Base-by-base conservation (phyloP, 192 early-diverging fungal species). In the Coemansia asiatica region DNA sequence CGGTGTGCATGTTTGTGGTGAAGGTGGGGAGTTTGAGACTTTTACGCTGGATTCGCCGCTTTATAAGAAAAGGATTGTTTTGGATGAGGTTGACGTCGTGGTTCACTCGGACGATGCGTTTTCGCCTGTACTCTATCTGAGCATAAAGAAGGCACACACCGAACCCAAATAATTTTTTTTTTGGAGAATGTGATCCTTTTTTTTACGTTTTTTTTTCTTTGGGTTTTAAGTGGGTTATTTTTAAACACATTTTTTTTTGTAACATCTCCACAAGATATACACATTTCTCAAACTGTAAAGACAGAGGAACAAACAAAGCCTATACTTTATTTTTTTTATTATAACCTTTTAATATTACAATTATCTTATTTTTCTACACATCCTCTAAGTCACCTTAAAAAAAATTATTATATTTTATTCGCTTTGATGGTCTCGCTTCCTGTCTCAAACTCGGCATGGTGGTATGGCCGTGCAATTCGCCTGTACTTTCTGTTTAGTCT, bases 11-110 rank as follows among this genome's bases (percentile, higher is more conserved):
- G 84, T 94, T 6, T 97, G 95, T 65, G 97, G 97, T 31, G 97
- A 99, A 79, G 97, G 97, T 59, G 97, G 97, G 26, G 97, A 99
- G 79, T 99, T 91, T 68, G 97, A 99, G 67, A 92, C 95, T 5
- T 85, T 97, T 56, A 94, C 93, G 0, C 68, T 97, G 36, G 95
- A 99, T 64, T 94, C 90, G 62, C 96, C 96, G 3, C 63, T 99
- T 26, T 99, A 95, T 68, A 89, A 88, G 49, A 89, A 87, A 56
- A 84, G 91, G 9, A 90, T 99, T 61, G 83, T 92, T 4, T 59
- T 84, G 18, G 90, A 92, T 29, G 88, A 93, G 57, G 81, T 83
- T 0, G 86, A 93, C 60, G 79, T 76, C 0, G 75, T 95, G 10
- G 76, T 87, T 16, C 94, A 97, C 70, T 91, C 90, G 1, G 88